A percentile compares a stretch with the other conserved stretches of the same genome.
Evolutionary conservation across 306 rosid species (phyloP).

Genomic region (Prosopis cineraria): DNA sequence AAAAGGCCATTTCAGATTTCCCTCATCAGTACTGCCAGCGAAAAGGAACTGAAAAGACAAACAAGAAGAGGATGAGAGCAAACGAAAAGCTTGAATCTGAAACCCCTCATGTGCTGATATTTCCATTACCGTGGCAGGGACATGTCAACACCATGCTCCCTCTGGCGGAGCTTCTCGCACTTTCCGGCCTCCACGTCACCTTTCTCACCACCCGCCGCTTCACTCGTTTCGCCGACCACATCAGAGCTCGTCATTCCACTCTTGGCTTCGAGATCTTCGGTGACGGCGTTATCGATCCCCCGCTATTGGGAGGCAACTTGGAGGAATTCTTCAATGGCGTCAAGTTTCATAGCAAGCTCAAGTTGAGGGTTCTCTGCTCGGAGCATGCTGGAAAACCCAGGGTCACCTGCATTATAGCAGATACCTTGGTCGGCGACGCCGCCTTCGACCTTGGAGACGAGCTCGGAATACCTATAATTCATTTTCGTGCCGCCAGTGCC

Average conservation of each 20-base stretch:
- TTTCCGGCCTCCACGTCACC: background rate
- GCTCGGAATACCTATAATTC: constrained; percentile 40
- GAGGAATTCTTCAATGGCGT: no score
- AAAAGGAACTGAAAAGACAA: background rate
- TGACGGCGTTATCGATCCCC: background rate
- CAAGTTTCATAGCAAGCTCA: background rate
- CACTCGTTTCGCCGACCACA: background rate
- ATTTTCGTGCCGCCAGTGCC: constrained; percentile 49
- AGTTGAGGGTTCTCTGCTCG: constrained; percentile 27
- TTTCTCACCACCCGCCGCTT: background rate
- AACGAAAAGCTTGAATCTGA: background rate
- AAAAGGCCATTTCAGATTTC: no score
- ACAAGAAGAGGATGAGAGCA: background rate
- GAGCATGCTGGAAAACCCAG: constrained; percentile 3
- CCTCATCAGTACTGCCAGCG: constrained; percentile 41
- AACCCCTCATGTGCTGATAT: constrained; percentile 33
- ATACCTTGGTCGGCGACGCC: constrained; percentile 37
- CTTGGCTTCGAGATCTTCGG: background rate
- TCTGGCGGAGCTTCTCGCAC: background rate
- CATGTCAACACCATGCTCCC: constrained; percentile 31
- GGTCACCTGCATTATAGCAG: constrained; percentile 48
- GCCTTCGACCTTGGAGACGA: constrained; percentile 33
- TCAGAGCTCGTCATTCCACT: background rate
- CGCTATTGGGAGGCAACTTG: background rate
- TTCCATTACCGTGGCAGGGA: constrained; percentile 41